These are phyloP conservation scores for Penicillium sumatraense DNA, from an alignment of 2,329 filamentous ascomycete genomes.

Conservation along the genomic window DNA sequence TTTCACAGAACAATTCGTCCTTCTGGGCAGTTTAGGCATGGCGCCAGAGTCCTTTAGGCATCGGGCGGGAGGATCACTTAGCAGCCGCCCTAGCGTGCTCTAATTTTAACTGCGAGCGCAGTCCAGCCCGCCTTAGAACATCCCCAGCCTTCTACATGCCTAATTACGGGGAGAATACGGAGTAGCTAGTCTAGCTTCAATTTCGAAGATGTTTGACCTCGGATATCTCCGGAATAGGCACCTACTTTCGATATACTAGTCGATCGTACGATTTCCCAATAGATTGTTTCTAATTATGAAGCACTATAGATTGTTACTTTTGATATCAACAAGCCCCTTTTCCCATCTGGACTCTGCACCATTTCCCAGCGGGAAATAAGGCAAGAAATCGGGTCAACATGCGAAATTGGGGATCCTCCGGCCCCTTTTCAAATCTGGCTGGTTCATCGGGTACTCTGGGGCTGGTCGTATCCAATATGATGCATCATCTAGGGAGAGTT, in stretches of 20 bases:
- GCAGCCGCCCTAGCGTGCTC: background rate
- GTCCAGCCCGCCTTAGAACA: background rate
- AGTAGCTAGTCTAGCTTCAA: background rate
- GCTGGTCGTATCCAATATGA: background rate
- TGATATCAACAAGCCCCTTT: background rate
- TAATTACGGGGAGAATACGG: no score
- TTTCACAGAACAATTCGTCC: background rate
- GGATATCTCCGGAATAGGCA: background rate
- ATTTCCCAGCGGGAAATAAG: background rate
- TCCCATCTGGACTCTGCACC: background rate
- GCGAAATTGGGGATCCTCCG: background rate
- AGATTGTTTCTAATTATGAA: background rate
- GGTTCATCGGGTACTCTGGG: background rate
- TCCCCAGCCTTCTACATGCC: background rate
- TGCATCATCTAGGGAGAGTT: background rate
- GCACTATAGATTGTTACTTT: no score
- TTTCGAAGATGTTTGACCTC: background rate
- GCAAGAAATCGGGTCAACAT: background rate
- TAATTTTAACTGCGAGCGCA: background rate
- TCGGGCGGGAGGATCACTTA: background rate
- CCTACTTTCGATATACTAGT: background rate
- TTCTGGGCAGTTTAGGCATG: background rate
- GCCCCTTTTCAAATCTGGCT: background rate
- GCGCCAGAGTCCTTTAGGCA: background rate
- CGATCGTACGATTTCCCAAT: background rate